These are phyloP conservation scores for Talaromyces sp. DNA, from an alignment of 2,329 filamentous ascomycete genomes.

Conservation along the genomic window DNA sequence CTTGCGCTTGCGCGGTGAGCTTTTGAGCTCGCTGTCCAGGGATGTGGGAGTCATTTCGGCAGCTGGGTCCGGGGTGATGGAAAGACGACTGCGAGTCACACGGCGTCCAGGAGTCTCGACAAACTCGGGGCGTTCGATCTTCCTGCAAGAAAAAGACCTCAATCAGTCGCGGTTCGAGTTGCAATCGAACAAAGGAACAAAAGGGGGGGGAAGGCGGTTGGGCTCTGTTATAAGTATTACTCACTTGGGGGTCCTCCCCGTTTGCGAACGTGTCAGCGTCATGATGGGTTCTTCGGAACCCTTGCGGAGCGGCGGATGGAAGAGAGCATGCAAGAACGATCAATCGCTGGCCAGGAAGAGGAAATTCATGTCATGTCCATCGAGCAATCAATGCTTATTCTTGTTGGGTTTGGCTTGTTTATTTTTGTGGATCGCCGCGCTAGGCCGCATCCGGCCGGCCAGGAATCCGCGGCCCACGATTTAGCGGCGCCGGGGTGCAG, in stretches of 20 bases:
- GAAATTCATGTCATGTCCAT: background rate
- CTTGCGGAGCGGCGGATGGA: background rate
- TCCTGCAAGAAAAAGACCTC: constrained; percentile 34
- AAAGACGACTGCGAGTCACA: constrained; percentile 38
- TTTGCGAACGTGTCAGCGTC: constrained; percentile 46
- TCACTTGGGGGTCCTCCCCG: constrained; percentile 48
- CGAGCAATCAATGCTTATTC: no score
- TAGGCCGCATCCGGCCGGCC: background rate
- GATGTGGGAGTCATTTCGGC: constrained; percentile 24
- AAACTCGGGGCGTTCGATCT: constrained; percentile 46
- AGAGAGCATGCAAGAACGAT: background rate
- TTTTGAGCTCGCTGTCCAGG: constrained; percentile 17
- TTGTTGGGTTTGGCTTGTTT: background rate
- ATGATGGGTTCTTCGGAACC: constrained; percentile 20
- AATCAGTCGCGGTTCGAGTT: constrained; percentile 3
- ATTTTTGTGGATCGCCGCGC: background rate
- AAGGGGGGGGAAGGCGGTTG: background rate
- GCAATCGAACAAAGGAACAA: background rate
- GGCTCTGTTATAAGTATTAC: constrained; percentile 18
- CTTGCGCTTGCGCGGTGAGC: constrained; percentile 25
- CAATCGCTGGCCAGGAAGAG: background rate
- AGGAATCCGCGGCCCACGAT: background rate
- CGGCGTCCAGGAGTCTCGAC: constrained; percentile 47
- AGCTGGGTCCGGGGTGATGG: constrained; percentile 24
- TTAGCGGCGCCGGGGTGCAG: background rate